Base-by-base conservation (phyloP, 2,329 filamentous ascomycete species). In the Trichoderma sp. region DNA sequence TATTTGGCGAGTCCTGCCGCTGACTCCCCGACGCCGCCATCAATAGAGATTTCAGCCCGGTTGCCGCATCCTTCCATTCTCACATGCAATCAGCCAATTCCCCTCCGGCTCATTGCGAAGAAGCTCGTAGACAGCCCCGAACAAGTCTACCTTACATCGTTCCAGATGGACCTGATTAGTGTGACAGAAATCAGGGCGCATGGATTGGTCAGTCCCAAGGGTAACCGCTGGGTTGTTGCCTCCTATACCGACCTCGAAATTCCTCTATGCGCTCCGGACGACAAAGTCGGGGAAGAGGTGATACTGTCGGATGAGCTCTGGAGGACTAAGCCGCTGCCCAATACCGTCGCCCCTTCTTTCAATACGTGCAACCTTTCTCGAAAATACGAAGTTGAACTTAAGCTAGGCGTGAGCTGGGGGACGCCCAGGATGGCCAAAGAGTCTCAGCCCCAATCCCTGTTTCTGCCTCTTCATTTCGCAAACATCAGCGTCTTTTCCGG, bases 31-130 rank as follows among this genome's bases (percentile, higher is more conserved):
- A 47, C 73, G 19, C 73, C 88, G 2, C 89, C 96, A 14, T 91
- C 89, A 4, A 85, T 97, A 55, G 94, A 97, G 73, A 82, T 91
- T 64, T 87, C 87, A 75, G 93, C 92, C 4, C 88, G 95, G 40
- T 82, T 99, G 37, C 96, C 96, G 0, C 92, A 94, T 76, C 96
- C 96, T 4, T 86, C 93, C 4, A 92, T 97, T 56, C 82, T 98
- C 61, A 97, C 94, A 0, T 97, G 94, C 81, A 96, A 97, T 77
- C 87, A 94, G 73, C 89, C 93, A 5, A 75, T 98, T 8, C 95
- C 95, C 0, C 83, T 98, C 3, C 88, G 93, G 1, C 82, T 99
- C 10, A 83, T 97, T 16, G 85, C 94, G 49, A 93, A 91, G 75
- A 97, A 93, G 77, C 82, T 94, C 27, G 90, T 87, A 67, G 84